phyloP scores from a whole-genome alignment of 1,284 basidiomycete species.

The Wallemia hederae region DNA sequence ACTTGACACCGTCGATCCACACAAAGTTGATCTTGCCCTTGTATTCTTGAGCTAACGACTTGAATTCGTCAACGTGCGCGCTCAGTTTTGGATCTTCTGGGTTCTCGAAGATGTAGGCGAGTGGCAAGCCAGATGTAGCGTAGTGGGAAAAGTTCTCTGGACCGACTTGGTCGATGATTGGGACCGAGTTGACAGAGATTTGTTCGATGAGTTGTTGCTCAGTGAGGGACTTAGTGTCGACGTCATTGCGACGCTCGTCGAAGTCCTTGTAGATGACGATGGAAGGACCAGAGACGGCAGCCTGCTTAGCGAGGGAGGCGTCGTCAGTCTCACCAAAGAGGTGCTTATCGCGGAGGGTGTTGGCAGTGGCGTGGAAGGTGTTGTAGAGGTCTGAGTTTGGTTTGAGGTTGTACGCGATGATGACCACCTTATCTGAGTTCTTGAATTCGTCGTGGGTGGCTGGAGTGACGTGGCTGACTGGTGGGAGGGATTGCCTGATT shows the following conservation, averaged over 20 bases:
- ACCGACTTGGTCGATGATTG: conserved; percentile 70
- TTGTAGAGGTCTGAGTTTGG: conserved; percentile 33
- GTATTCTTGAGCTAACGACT: conserved; percentile 44
- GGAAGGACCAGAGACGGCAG: conserved; percentile 45
- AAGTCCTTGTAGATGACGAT: conserved; percentile 79
- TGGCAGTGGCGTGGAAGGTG: conserved; percentile 48
- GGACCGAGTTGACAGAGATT: conserved; percentile 56
- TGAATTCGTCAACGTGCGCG: conserved; percentile 31
- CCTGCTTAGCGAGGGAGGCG: conserved; percentile 31
- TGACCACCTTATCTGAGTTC: conserved; percentile 66
- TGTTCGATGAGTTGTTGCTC: conserved; percentile 39
- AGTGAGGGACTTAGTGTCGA: conserved; percentile 24
- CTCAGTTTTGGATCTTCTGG: conserved; percentile 33
- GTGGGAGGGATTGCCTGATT: conserved; percentile 69
- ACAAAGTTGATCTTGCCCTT: conserved; percentile 88
- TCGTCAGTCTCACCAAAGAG: conserved; percentile 69
- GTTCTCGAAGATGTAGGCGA: conserved; percentile 86
- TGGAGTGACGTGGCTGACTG: conserved; percentile 48
- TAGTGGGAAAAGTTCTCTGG: conserved; percentile 82
- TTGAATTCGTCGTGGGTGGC: conserved; percentile 61
- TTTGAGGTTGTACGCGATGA: conserved; percentile 50
- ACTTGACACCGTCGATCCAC: conserved; percentile 89
- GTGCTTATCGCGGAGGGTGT: conserved; percentile 66
- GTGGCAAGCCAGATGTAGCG: conserved; percentile 48
- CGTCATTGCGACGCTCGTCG: conserved; percentile 50